A percentile compares a stretch with the other conserved stretches of the same genome.
Evolutionary conservation across 176 grass and related monocot genomes (phyloP).

Genomic region (Carex pumila): DNA sequence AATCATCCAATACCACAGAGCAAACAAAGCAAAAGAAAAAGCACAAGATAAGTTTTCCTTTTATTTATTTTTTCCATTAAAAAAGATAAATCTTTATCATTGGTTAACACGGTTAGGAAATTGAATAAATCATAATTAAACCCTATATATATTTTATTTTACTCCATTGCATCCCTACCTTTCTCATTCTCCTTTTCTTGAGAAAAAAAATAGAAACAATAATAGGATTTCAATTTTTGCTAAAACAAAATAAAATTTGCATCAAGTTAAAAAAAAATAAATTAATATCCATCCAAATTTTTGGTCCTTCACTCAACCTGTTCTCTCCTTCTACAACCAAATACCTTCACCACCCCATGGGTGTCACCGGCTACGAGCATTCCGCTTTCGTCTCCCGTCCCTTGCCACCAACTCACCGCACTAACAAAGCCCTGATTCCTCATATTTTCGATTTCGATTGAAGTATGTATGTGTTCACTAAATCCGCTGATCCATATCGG

Average conservation of each 20-base stretch:
- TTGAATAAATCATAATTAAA: constrained; percentile 9
- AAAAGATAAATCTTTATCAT: not conserved
- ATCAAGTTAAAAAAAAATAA: not conserved
- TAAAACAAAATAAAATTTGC: not conserved
- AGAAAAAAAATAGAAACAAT: not conserved
- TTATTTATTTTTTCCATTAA: not conserved
- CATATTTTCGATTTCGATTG: not conserved
- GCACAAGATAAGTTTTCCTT: not conserved
- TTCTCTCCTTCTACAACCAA: constrained; percentile 37
- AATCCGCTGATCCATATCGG: constrained; percentile 71
- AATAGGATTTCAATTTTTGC: not conserved
- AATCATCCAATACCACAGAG: not conserved
- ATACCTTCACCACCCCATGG: constrained; percentile 50
- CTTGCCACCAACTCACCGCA: constrained; percentile 62
- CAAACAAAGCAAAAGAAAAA: not conserved
- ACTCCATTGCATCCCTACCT: not conserved
- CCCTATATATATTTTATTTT: not conserved
- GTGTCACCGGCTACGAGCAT: constrained; percentile 57
- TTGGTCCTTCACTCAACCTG: not conserved
- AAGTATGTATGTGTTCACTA: not conserved
- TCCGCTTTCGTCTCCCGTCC: not conserved
- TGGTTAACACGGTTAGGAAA: not conserved
- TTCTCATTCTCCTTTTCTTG: not conserved
- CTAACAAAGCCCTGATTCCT: constrained; percentile 36
- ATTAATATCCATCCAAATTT: not conserved